phyloP scores from a whole-genome alignment of 257 asterid genomes.

The Dorcoceras hygrometricum region DNA sequence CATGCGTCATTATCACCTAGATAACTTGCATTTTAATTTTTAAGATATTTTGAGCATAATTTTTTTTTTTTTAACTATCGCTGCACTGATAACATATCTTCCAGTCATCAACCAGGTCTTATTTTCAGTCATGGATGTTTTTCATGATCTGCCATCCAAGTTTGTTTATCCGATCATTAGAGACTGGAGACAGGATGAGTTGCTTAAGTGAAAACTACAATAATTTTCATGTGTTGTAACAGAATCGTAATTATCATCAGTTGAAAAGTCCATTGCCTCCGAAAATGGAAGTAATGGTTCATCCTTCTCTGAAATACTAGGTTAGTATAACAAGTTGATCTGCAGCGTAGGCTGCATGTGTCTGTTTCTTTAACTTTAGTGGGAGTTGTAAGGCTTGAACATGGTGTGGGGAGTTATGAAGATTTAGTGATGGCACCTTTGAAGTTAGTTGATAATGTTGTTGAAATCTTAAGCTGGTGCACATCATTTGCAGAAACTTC shows the following conservation, averaged over 20 bases:
- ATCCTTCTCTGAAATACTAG: neutral
- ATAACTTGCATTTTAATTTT: neutral
- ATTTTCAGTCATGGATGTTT: neutral
- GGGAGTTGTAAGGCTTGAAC: neutral
- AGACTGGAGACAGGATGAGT: neutral
- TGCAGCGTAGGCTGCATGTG: neutral
- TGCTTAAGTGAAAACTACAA: neutral
- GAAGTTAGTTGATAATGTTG: neutral
- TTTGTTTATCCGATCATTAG: constrained; percentile 17
- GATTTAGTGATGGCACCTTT: neutral
- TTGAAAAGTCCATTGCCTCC: neutral
- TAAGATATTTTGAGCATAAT: neutral
- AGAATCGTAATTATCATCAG: neutral
- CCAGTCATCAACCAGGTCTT: neutral
- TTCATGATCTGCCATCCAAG: neutral
- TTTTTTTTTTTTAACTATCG: neutral
- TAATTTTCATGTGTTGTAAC: neutral
- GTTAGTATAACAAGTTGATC: neutral
- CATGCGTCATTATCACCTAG: neutral
- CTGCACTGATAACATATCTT: neutral
- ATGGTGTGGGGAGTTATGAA: neutral
- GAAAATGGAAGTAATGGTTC: neutral
- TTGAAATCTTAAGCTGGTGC: neutral
- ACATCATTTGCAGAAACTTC: neutral
- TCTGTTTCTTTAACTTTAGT: neutral